These are phyloP conservation scores for Termitomyces sp. DNA, from an alignment of 768 basidiomycete species.

Conservation along the genomic window DNA sequence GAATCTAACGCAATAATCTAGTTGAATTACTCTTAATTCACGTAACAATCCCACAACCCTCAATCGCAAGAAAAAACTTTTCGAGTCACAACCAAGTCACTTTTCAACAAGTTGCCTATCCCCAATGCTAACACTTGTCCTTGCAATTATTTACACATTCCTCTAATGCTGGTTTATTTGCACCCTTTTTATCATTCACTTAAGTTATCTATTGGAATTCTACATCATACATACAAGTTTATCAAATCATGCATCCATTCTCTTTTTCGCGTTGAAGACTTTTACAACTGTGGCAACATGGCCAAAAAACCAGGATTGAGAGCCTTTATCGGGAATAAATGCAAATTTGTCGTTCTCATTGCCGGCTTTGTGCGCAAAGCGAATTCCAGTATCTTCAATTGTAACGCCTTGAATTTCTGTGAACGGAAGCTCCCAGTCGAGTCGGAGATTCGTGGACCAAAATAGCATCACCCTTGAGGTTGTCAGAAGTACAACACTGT, in stretches of 20 bases:
- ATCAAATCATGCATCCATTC: conserved; percentile 52
- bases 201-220: conserved; percentile 9
- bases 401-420: conserved; percentile 83
- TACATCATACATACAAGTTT: conserved; percentile 13
- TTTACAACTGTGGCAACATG: conserved; percentile 76
- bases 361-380: conserved; percentile 78
- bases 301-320: conserved; percentile 79
- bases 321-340: conserved; percentile 68
- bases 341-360: conserved; percentile 75
- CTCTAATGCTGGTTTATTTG: background rate
- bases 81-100: background rate
- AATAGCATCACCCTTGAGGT: conserved; percentile 77
- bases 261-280: conserved; percentile 65
- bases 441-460: conserved; percentile 77
- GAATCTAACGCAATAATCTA: conserved; percentile 31
- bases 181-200: background rate
- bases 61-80: background rate
- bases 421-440: conserved; percentile 92
- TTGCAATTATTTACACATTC: background rate
- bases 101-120: background rate
- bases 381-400: conserved; percentile 88
- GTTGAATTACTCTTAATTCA: conserved; percentile 36
- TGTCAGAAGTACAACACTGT: conserved; percentile 80
- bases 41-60: conserved; percentile 5
- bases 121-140: background rate